Evolutionary conservation across 495 filamentous ascomycete species (phyloP).

Genomic region (Lentithecium fluviatile): DNA sequence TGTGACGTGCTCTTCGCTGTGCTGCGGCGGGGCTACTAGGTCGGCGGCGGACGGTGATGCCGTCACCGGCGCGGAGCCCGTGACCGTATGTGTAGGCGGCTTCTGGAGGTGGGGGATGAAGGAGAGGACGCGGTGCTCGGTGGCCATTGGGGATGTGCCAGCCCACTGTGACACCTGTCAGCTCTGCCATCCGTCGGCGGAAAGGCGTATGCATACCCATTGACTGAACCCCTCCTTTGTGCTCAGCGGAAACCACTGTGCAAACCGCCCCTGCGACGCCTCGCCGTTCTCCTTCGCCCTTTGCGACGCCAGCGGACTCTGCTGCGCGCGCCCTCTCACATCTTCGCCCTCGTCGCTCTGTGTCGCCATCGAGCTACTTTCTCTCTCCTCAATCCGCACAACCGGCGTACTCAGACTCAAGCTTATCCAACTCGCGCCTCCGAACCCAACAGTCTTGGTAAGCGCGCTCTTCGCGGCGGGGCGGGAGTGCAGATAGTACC

Average conservation of each 20-base stretch:
- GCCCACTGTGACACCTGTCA: conserved; percentile 67
- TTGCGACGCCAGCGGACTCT: conserved; percentile 54
- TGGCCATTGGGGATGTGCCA: conserved; percentile 71
- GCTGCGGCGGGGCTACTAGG: conserved; percentile 44
- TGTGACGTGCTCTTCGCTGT: conserved; percentile 48
- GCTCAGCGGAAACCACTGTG: conserved; percentile 72
- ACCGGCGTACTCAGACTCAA: conserved; percentile 17
- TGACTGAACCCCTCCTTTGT: conserved; percentile 89
- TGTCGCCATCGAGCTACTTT: conserved; percentile 38
- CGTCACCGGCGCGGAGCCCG: conserved; percentile 54
- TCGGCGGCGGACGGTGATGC: conserved; percentile 38
- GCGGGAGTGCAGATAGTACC: conserved; percentile 12
- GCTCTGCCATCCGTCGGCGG: neutral
- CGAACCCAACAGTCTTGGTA: conserved; percentile 22
- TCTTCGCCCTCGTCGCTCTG: conserved; percentile 35
- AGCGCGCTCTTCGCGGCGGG: neutral
- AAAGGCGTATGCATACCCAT: conserved; percentile 64
- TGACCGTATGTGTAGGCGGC: conserved; percentile 67
- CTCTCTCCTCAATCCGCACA: conserved; percentile 17
- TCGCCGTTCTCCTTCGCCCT: conserved; percentile 46
- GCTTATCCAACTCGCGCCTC: conserved; percentile 17
- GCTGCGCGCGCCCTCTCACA: conserved; percentile 45
- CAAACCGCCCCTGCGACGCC: conserved; percentile 31
- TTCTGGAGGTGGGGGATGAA: conserved; percentile 81
- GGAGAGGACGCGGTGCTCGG: conserved; percentile 87